Conservation (phyloP, 352 stramenopile genomes). For the Globisporangium ultimum region DNA sequence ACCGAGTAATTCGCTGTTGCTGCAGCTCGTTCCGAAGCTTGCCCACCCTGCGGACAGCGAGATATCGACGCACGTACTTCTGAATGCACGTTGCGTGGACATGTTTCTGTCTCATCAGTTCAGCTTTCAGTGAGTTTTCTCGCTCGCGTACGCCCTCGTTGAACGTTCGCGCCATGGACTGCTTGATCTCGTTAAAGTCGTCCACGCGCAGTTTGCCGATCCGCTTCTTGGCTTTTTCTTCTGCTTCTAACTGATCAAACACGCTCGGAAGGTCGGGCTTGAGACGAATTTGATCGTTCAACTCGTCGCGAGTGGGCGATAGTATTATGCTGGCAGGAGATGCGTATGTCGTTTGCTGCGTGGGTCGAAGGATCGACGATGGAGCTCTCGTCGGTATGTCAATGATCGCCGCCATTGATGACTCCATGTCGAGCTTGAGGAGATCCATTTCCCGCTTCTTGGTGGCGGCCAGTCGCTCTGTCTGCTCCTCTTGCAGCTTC, state of each 20-base stretch:
- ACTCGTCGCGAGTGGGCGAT: constrained; percentile 22
- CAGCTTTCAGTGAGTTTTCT: constrained; percentile 42
- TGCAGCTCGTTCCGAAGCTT: constrained; percentile 33
- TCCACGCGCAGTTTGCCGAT: constrained; percentile 40
- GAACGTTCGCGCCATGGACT: constrained; percentile 43
- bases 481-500: constrained; percentile 42
- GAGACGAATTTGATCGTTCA: constrained; percentile 29
- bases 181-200: constrained; percentile 42
- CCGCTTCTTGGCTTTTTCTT: constrained; percentile 45
- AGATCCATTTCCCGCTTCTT: constrained; percentile 31
- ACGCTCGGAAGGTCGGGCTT: constrained; percentile 62
- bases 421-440: constrained; percentile 19
- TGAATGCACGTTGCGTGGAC: constrained; percentile 49
- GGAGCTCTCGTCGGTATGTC: background rate
- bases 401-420: constrained; percentile 3
- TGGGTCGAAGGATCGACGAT: background rate
- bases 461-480: constrained; percentile 25
- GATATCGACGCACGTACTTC: constrained; percentile 46
- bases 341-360: background rate
- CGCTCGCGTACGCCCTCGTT: constrained; percentile 41
- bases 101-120: constrained; percentile 45
- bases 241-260: constrained; percentile 75
- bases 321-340: constrained; percentile 12
- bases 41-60: constrained; percentile 35
- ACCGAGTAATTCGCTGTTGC: constrained; percentile 35